These are phyloP conservation scores for Leccinum fuscescens DNA, from an alignment of 1,284 basidiomycete species.

Conservation along the genomic window DNA sequence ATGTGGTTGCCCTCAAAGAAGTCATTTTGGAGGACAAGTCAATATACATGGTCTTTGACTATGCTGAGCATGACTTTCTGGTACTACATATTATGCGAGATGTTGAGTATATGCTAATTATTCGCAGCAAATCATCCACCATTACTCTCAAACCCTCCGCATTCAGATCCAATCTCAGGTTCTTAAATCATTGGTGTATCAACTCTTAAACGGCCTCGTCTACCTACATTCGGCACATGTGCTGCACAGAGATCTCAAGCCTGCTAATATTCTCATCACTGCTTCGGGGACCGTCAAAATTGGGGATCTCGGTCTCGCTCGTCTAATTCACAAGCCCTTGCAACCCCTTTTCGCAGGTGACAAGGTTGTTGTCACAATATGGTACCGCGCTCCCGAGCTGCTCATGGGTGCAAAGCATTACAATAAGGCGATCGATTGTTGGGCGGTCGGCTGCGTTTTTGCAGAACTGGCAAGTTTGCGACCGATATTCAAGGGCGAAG, in stretches of 20 bases:
- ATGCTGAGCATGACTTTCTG: constrained; percentile 97
- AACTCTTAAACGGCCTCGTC: constrained; percentile 92
- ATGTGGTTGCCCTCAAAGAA: constrained; percentile 88
- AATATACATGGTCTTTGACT: constrained; percentile 99
- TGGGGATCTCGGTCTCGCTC: constrained; percentile 92
- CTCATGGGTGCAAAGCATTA: constrained; percentile 96
- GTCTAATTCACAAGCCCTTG: constrained; percentile 82
- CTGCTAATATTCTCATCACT: constrained; percentile 97
- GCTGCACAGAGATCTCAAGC: constrained; percentile 95
- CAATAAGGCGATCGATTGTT: constrained; percentile 91
- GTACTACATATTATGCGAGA: constrained; percentile 38
- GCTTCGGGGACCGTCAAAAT: constrained; percentile 92
- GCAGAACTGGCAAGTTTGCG: constrained; percentile 91
- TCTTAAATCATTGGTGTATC: constrained; percentile 92
- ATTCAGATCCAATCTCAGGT: constrained; percentile 71
- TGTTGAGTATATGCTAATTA: neutral
- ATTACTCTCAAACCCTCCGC: constrained; percentile 89
- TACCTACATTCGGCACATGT: constrained; percentile 96
- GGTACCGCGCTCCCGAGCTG: constrained; percentile 97
- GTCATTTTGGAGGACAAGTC: constrained; percentile 98
- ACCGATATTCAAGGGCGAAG: constrained; percentile 99
- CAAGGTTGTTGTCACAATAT: constrained; percentile 99
- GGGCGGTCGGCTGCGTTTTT: constrained; percentile 97
- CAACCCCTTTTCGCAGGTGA: constrained; percentile 87
- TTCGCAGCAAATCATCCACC: constrained; percentile 92